Conservation (phyloP, 228 moss, liverwort and hornwort genomes). For the Sphagnum fallax region DNA sequence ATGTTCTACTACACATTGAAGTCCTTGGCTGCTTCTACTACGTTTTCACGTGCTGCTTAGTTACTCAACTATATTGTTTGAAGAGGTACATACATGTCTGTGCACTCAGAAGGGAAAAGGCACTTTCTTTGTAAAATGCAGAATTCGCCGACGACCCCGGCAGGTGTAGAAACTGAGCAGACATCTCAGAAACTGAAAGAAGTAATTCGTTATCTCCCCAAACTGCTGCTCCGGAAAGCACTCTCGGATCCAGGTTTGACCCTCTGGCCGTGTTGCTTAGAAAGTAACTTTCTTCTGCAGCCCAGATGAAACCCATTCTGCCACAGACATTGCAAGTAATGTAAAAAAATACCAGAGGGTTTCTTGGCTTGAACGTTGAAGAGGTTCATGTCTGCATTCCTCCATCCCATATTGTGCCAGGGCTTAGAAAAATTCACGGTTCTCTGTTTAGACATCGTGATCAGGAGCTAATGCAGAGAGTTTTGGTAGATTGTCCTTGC, state of each 20-base stretch:
- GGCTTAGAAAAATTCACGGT: too few species aligned
- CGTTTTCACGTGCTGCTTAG: not conserved
- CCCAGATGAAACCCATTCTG: not conserved
- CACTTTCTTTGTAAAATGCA: constrained; percentile 3
- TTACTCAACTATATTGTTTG: not conserved
- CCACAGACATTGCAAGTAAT: not conserved
- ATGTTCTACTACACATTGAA: not conserved
- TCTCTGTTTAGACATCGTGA: too few species aligned
- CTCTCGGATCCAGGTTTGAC: constrained; percentile 21
- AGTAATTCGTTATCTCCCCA: constrained; percentile 34
- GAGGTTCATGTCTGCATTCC: not conserved
- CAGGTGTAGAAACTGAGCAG: constrained; percentile 13
- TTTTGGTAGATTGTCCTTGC: too few species aligned
- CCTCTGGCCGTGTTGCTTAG: not conserved
- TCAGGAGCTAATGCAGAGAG: too few species aligned
- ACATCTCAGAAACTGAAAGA: constrained; percentile 14
- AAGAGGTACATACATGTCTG: not conserved
- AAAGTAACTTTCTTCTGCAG: not conserved
- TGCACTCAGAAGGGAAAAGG: not conserved
- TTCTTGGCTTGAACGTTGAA: not conserved
- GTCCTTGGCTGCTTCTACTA: not conserved
- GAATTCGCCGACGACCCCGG: constrained; percentile 12
- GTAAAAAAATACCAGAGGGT: too few species aligned
- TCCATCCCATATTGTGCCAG: too few species aligned
- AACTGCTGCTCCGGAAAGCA: constrained; percentile 20